These are phyloP conservation scores for Phytophthora pistaciae DNA, from an alignment of 352 stramenopile genomes.

Conservation along the genomic window DNA sequence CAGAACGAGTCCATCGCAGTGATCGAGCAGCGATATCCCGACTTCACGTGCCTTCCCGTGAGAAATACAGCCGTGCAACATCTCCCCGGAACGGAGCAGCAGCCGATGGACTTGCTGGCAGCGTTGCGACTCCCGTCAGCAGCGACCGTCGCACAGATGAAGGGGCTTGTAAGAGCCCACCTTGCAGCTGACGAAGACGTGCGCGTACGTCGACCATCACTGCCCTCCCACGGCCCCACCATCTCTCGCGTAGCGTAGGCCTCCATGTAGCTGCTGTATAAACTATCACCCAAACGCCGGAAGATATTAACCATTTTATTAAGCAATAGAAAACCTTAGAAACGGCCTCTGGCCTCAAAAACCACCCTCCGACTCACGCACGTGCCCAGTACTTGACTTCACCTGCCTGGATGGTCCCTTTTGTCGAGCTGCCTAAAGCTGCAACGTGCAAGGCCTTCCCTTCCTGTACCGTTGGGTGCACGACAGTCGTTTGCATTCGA, in stretches of 20 bases:
- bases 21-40: slow-evolving; percentile 68
- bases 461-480: background rate
- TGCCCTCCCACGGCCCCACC: slow-evolving; percentile 25
- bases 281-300: slow-evolving; percentile 19
- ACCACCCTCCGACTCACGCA: background rate
- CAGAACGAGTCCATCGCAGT: slow-evolving; percentile 62
- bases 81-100: slow-evolving; percentile 10
- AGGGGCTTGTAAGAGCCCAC: slow-evolving; percentile 8
- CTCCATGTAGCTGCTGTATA: slow-evolving; percentile 17
- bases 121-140: slow-evolving; percentile 38
- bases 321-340: slow-evolving; percentile 37
- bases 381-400: slow-evolving; percentile 1
- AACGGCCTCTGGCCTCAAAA: slow-evolving; percentile 17
- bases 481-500: slow-evolving; percentile 4
- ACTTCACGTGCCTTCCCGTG: slow-evolving; percentile 66
- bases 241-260: slow-evolving; percentile 29
- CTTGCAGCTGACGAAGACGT: slow-evolving; percentile 22
- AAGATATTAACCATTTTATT: slow-evolving; percentile 31
- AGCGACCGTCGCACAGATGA: slow-evolving; percentile 23
- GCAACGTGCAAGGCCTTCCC: background rate
- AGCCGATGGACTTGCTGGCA: slow-evolving; percentile 37
- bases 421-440: background rate
- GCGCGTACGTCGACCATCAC: slow-evolving; percentile 27
- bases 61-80: slow-evolving; percentile 17
- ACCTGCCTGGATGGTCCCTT: background rate